These are phyloP conservation scores for Salix caprea DNA, from an alignment of 345 rosid genomes.

Conservation along the genomic window DNA sequence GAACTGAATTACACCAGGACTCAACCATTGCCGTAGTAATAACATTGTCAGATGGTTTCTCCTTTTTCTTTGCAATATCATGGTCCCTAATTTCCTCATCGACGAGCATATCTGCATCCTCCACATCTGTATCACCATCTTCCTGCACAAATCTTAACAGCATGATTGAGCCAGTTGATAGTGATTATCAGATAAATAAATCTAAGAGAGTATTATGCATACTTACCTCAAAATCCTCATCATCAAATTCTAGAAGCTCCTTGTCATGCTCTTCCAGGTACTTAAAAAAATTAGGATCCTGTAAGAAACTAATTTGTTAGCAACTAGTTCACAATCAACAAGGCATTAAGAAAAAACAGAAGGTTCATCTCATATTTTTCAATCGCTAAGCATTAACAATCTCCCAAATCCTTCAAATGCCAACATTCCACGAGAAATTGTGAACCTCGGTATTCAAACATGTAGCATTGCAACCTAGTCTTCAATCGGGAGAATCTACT, in stretches of 20 bases:
- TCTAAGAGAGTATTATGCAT: neutral
- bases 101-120: slow-evolving; percentile 31
- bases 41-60: slow-evolving; percentile 44
- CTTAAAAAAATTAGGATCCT: slow-evolving; percentile 84
- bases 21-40: slow-evolving; percentile 72
- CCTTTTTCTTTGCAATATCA: slow-evolving; percentile 28
- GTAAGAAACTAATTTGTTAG: slow-evolving; percentile 15
- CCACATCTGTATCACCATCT: slow-evolving; percentile 50
- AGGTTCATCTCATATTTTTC: neutral
- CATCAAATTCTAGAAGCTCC: slow-evolving; percentile 75
- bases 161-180: neutral
- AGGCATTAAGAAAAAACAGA: neutral
- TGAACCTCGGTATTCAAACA: neutral
- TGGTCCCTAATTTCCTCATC: slow-evolving; percentile 33
- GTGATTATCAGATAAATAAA: neutral
- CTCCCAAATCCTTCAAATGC: neutral
- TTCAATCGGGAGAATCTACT: neutral
- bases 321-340: neutral
- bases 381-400: neutral
- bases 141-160: slow-evolving; percentile 33
- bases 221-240: slow-evolving; percentile 66
- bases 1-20: slow-evolving; percentile 63
- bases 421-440: neutral
- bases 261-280: slow-evolving; percentile 71
- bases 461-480: neutral